phyloP scores from a whole-genome alignment of 164 flowering plant genomes.

The Santalum album region DNA sequence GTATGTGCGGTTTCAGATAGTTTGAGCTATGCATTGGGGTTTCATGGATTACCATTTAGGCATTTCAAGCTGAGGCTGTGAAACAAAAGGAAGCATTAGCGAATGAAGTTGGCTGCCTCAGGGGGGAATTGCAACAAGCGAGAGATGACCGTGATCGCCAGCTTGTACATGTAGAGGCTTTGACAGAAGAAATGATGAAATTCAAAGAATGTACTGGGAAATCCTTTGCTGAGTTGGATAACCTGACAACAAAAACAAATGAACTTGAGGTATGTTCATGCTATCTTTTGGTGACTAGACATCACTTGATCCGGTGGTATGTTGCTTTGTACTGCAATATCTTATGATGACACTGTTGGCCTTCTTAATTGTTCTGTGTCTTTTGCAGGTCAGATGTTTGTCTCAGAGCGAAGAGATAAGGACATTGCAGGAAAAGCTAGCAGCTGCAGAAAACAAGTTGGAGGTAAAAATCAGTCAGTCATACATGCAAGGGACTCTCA shows the following conservation, averaged over 20 bases:
- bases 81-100: constrained; percentile 43
- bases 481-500: too few species aligned
- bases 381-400: constrained; percentile 50
- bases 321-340: neutral
- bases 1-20: neutral
- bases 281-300: neutral
- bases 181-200: constrained; percentile 29
- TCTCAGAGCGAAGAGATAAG: constrained; percentile 47
- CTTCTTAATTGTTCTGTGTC: neutral
- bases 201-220: constrained; percentile 26
- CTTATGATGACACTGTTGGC: neutral
- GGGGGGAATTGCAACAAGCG: constrained; percentile 44
- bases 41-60: constrained; percentile 21
- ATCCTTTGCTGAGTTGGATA: constrained; percentile 27
- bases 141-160: constrained; percentile 50
- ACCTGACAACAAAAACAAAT: constrained; percentile 23
- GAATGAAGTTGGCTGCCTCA: constrained; percentile 35
- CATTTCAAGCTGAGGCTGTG: constrained; percentile 38
- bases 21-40: constrained; percentile 10
- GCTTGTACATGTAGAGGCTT: constrained; percentile 24
- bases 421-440: constrained; percentile 47
- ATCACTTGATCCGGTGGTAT: neutral
- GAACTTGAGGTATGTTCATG: constrained; percentile 42
- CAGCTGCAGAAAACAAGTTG: constrained; percentile 50
- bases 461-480: constrained; percentile 30